Conservation (phyloP, 1,139 yeast species). For the Debaryomyces udenii region DNA sequence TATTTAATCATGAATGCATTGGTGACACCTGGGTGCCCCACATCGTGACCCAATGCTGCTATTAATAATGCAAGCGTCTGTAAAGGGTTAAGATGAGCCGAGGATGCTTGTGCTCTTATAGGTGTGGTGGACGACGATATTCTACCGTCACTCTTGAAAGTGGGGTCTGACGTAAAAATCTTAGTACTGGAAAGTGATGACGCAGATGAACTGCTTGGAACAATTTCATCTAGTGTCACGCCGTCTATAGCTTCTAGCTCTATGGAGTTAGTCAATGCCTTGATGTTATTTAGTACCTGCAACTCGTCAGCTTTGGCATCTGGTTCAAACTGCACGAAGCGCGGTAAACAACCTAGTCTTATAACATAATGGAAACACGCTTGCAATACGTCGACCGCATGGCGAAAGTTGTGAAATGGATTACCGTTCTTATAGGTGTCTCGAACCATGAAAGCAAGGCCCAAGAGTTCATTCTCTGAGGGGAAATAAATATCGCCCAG, state of each 20-base stretch:
- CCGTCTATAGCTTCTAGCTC: conserved; percentile 1
- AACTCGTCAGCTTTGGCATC: conserved; percentile 35
- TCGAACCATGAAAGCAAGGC: conserved; percentile 65
- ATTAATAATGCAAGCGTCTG: conserved; percentile 65
- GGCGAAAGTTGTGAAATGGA: conserved; percentile 93
- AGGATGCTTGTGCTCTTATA: background rate
- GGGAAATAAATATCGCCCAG: conserved; percentile 25
- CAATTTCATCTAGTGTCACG: background rate
- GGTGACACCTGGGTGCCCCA: conserved; percentile 95
- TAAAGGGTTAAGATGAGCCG: conserved; percentile 37
- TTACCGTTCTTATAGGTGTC: conserved; percentile 82
- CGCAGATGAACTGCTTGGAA: background rate
- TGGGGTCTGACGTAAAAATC: background rate
- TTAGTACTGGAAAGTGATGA: background rate
- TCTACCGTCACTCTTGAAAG: background rate
- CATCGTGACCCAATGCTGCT: conserved; percentile 93
- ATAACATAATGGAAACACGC: conserved; percentile 73
- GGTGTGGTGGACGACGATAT: background rate
- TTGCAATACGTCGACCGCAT: conserved; percentile 93
- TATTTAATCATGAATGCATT: conserved; percentile 68
- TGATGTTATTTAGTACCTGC: conserved; percentile 5
- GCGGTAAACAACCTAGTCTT: conserved; percentile 50
- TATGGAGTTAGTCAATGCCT: background rate
- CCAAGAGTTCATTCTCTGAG: conserved; percentile 49
- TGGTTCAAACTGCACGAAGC: conserved; percentile 37